Evolutionary conservation across 495 filamentous ascomycete species (phyloP).

Genomic region (Hyphodiscus hymeniophilus): DNA sequence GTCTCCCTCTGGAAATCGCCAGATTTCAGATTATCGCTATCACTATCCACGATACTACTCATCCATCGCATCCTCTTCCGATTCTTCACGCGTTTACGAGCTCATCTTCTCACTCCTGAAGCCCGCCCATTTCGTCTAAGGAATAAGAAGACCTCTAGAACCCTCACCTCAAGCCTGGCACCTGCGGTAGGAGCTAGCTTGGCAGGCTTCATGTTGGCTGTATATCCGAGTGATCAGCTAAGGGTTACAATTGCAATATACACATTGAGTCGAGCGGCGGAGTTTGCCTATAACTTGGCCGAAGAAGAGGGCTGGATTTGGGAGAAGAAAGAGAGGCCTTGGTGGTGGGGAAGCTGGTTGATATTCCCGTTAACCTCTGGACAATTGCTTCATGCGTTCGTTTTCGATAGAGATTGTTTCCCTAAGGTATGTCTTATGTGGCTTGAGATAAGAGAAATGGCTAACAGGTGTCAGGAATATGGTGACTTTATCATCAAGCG

Average conservation of each 20-base stretch:
- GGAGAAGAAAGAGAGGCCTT: slow-evolving; percentile 45
- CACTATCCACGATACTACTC: slow-evolving; percentile 74
- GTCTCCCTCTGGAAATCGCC: slow-evolving; percentile 55
- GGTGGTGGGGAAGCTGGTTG: slow-evolving; percentile 97
- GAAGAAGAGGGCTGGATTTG: slow-evolving; percentile 76
- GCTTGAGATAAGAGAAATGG: not conserved
- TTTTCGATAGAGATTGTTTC: slow-evolving; percentile 88
- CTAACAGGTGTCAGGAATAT: slow-evolving; percentile 42
- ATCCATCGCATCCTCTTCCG: slow-evolving; percentile 84
- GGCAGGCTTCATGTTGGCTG: slow-evolving; percentile 71
- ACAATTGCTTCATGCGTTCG: slow-evolving; percentile 82
- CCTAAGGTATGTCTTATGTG: slow-evolving; percentile 40
- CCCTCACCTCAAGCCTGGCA: slow-evolving; percentile 73
- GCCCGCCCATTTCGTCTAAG: slow-evolving; percentile 70
- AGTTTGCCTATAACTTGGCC: slow-evolving; percentile 77
- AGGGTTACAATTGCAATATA: slow-evolving; percentile 76
- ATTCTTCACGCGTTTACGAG: slow-evolving; percentile 75
- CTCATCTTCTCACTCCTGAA: slow-evolving; percentile 64
- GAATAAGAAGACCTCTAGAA: slow-evolving; percentile 65
- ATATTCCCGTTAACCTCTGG: slow-evolving; percentile 87
- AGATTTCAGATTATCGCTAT: slow-evolving; percentile 69
- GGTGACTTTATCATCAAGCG: slow-evolving; percentile 65
- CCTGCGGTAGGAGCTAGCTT: slow-evolving; percentile 83
- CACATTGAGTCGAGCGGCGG: slow-evolving; percentile 65
- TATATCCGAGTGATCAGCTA: slow-evolving; percentile 69